These are phyloP conservation scores for Yamadazyma ubonensis DNA, from an alignment of 805 yeast genomes.

Conservation along the genomic window DNA sequence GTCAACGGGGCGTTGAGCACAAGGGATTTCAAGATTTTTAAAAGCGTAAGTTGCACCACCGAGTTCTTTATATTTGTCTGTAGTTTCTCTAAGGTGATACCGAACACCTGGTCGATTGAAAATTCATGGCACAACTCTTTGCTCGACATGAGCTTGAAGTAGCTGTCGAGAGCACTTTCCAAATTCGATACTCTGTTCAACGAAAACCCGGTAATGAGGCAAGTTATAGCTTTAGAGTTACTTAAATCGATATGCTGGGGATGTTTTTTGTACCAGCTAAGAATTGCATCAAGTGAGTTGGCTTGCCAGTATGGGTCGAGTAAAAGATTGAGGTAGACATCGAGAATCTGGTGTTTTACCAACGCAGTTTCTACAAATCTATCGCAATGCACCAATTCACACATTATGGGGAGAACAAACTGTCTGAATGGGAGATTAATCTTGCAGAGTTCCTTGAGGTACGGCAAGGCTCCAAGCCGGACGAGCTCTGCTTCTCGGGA, in stretches of 20 bases:
- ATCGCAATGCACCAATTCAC: conserved; percentile 51
- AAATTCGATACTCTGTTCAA: conserved; percentile 39
- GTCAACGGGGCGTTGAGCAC: conserved; percentile 5
- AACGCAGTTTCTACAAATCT: conserved; percentile 36
- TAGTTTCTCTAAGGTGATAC: conserved; percentile 31
- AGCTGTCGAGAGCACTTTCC: conserved; percentile 43
- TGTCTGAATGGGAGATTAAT: conserved; percentile 48
- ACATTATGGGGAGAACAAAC: conserved; percentile 51
- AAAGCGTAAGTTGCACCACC: conserved; percentile 37
- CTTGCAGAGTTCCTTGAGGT: conserved; percentile 37
- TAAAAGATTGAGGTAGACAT: conserved; percentile 39
- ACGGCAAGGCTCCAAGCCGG: conserved; percentile 46
- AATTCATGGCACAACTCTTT: conserved; percentile 25
- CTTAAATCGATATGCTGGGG: conserved; percentile 22
- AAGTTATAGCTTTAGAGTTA: conserved; percentile 25
- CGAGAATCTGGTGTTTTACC: conserved; percentile 36
- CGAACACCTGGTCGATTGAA: conserved; percentile 26
- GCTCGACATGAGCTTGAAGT: conserved; percentile 31
- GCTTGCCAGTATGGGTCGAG: conserved; percentile 58
- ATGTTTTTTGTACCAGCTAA: conserved; percentile 38
- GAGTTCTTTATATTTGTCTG: conserved; percentile 28
- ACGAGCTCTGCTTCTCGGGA: conserved; percentile 46
- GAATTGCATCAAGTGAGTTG: conserved; percentile 51
- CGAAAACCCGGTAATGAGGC: conserved; percentile 41
- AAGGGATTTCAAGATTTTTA: conserved; percentile 27